Conservation (phyloP, 495 filamentous ascomycete species). For the Aspergillus leporis region DNA sequence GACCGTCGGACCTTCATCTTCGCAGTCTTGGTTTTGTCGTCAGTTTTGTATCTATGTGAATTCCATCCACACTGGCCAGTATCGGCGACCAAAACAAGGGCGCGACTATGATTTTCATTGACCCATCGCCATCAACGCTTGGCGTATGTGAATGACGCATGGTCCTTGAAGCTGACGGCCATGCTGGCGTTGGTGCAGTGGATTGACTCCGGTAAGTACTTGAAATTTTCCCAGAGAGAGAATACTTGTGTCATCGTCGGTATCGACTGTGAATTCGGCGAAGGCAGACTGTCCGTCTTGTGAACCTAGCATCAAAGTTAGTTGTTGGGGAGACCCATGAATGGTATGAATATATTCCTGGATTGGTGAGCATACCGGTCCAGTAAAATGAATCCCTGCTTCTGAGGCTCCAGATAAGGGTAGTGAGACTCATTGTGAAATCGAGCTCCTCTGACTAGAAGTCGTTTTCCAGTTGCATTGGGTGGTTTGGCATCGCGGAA, state of each 20-base stretch:
- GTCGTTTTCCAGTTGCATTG: neutral
- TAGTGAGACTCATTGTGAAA: constrained; percentile 2
- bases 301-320: constrained; percentile 5
- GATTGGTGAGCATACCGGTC: constrained; percentile 13
- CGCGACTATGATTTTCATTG: constrained; percentile 34
- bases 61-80: constrained; percentile 38
- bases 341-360: neutral
- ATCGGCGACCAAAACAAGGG: constrained; percentile 41
- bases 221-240: constrained; percentile 38
- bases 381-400: constrained; percentile 19
- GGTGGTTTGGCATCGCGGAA: constrained; percentile 12
- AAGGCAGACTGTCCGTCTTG: constrained; percentile 22
- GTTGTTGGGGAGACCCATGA: neutral
- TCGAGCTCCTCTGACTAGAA: neutral
- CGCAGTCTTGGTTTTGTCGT: constrained; percentile 27
- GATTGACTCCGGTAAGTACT: constrained; percentile 28
- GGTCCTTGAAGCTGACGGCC: constrained; percentile 29
- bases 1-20: constrained; percentile 25
- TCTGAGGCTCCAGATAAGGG: constrained; percentile 11
- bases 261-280: constrained; percentile 36
- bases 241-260: constrained; percentile 34
- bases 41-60: constrained; percentile 23
- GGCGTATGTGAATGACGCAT: constrained; percentile 29
- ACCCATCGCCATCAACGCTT: constrained; percentile 40
- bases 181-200: constrained; percentile 31